These are phyloP conservation scores for Cantharellus anzutake DNA, from an alignment of 768 basidiomycete species.

Conservation along the genomic window DNA sequence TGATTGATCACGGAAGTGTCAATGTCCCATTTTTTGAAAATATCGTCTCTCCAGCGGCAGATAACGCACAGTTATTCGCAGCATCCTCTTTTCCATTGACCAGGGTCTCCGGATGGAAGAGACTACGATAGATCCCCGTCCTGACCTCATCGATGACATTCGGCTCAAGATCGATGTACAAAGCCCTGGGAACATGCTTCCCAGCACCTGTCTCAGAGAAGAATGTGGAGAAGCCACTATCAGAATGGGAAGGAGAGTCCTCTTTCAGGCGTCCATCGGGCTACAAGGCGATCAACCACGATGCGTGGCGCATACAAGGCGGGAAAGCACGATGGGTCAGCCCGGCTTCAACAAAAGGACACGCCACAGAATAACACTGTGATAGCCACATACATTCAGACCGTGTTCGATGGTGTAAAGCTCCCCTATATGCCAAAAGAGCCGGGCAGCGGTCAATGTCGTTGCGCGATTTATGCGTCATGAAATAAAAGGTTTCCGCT, in stretches of 20 bases:
- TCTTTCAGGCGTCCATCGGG: conserved; percentile 86
- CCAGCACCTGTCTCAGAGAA: conserved; percentile 97
- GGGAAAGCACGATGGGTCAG: too few relatives aligned
- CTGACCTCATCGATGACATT: conserved; percentile 97
- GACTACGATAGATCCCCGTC: conserved; percentile 83
- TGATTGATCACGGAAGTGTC: conserved; percentile 16
- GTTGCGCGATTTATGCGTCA: not conserved
- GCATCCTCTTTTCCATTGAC: conserved; percentile 99
- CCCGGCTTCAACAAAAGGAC: not conserved
- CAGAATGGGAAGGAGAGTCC: conserved; percentile 50
- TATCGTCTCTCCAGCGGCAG: not conserved
- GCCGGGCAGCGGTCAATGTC: not conserved
- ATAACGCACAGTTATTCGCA: conserved; percentile 86
- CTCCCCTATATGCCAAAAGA: conserved; percentile 45
- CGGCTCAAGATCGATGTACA: conserved; percentile 95
- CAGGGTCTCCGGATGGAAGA: conserved; percentile 99
- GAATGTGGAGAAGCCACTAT: conserved; percentile 96
- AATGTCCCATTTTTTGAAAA: conserved; percentile 11
- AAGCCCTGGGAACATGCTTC: conserved; percentile 92
- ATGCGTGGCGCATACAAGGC: not conserved
- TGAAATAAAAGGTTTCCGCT: conserved; percentile 7
- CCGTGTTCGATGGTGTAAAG: conserved; percentile 26
- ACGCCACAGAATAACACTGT: not conserved
- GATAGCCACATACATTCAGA: not conserved
- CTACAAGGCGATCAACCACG: conserved; percentile 22